Evolutionary conservation across 2,329 filamentous ascomycete species (phyloP), one percentile per base, ranked within the genome.

Genomic region (Sclerotinia nivalis): DNA sequence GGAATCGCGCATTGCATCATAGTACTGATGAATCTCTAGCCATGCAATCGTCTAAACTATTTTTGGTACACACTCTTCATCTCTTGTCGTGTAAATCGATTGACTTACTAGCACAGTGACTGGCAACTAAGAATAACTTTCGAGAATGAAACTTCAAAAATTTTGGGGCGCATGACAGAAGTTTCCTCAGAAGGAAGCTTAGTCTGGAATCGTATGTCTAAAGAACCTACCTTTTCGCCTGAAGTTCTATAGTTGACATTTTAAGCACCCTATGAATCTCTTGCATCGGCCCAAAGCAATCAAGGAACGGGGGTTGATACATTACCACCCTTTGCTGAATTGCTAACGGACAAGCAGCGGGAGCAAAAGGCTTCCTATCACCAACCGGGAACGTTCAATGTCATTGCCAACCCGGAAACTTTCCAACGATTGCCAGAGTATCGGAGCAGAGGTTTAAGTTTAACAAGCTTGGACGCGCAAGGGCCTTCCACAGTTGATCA

Each of bases 51-150:
- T 20, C 28, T 68, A 34, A 18, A 8, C 10, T 15, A 45, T 43
- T 7, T 12, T n/a, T 68, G 66, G 66, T 61, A 68, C 13, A 52
- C 4, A n/a, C 7, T 3, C 8, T n/a, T n/a, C 28, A n/a, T 8
- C 22, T 52, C 47, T 64, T 64, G 12, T 15, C 50, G 15, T 25
- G 28, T 37, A 25, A 18, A 15, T 52, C 22, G 45, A 40, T 49
- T 28, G 34, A 37, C 58, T 68, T 34, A 68, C 34, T 18, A 28
- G n/a, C 28, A 34, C 28, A 73, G 86, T 76, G 86, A 88, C 75
- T 88, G 87, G 78, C 84, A 83, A 70, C 84, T 85, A 22, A 82
- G 86, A 60, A 80, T 85, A n/a, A 80, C 82, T n/a, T 86, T 86
- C 75, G 81, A 83, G 72, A 82, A 86, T 76, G 84, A 86, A 73